Base-by-base conservation (phyloP, 75 land plant genomes). In the Isoetes taiwanensis region DNA sequence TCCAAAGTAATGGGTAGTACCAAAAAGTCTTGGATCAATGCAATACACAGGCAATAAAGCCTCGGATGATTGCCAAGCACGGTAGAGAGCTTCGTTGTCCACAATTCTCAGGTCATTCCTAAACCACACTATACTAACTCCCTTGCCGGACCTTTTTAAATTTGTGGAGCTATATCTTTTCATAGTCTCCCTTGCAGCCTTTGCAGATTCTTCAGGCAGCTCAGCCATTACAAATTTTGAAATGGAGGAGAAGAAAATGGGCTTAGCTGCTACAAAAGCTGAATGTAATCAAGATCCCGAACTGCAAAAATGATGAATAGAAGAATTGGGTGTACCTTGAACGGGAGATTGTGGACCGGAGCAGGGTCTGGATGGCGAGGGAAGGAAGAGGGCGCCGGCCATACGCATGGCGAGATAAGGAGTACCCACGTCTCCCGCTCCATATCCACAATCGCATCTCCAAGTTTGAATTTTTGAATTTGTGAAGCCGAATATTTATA, bases 21-120 rank as follows among this genome's bases (percentile, higher is more conserved):
- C 67, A 60, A 89, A 94, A n/a, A 64, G 43, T 26, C 99, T 59
- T 10, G 96, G 99, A 76, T 94, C 96, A n/a, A 88, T 62, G 59
- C 96, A 82, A 61, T 82, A 94, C 8, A 94, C 81, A 16, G 99
- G 99, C 58, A 94, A 56, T 3, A 94, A 54, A 0, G 66, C 56
- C 67, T 76, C 62, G 0, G 99, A 88, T 26, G 90, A 71, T 28
- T 43, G 27, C 90, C 90, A 94, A 8, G 99, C 99, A 55, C 48
- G 60, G 53, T 35, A 57, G 58, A 94, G 66, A 4, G 78, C 90
- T 66, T 88, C 96, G 50, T 94, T 94, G 53, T 94, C 99, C 57
- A 76, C 26, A 34, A 94, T 42, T 34, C 99, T 69, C 43, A 94
- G 67, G 63, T 94, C 99, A 52, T 88, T 94, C 56, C 99, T 60